These are phyloP conservation scores for Dillenia turbinata DNA, from an alignment of 164 flowering plant genomes.

Conservation along the genomic window DNA sequence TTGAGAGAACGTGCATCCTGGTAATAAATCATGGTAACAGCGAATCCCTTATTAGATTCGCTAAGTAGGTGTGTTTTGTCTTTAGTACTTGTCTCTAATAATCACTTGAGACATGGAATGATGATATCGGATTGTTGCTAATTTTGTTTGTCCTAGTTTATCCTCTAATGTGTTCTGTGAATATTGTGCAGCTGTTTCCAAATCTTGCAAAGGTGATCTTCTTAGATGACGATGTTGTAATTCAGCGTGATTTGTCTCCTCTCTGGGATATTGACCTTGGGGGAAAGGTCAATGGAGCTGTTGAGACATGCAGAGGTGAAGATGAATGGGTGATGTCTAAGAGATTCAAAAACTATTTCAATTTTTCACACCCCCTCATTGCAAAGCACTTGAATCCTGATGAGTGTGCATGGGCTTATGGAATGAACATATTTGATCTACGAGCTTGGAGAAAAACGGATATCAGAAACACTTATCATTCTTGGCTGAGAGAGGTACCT, in stretches of 20 bases:
- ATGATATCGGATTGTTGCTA: too few relatives aligned
- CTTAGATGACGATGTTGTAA: slow-evolving; percentile 91
- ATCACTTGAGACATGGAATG: too few relatives aligned
- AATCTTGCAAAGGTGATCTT: slow-evolving; percentile 90
- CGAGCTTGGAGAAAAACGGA: slow-evolving; percentile 86
- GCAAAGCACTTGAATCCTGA: slow-evolving; percentile 73
- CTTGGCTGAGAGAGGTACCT: slow-evolving; percentile 88
- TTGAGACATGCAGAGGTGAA: slow-evolving; percentile 91
- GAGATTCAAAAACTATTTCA: slow-evolving; percentile 82
- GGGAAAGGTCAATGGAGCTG: slow-evolving; percentile 97
- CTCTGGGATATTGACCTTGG: slow-evolving; percentile 87
- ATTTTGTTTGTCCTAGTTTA: too few relatives aligned
- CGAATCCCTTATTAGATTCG: too few relatives aligned
- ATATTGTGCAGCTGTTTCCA: slow-evolving; percentile 80
- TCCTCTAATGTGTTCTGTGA: background rate
- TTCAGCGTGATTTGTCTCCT: slow-evolving; percentile 87
- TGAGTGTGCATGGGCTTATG: slow-evolving; percentile 99
- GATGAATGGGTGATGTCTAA: slow-evolving; percentile 98
- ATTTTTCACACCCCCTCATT: slow-evolving; percentile 89
- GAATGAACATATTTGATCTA: slow-evolving; percentile 95
- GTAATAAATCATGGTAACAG: too few relatives aligned
- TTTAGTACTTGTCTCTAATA: too few relatives aligned
- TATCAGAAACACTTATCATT: slow-evolving; percentile 83
- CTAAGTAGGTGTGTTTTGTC: too few relatives aligned
- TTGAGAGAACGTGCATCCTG: too few relatives aligned